Conservation (phyloP, 352 stramenopile species). For the Thalassiosira ordinaria region DNA sequence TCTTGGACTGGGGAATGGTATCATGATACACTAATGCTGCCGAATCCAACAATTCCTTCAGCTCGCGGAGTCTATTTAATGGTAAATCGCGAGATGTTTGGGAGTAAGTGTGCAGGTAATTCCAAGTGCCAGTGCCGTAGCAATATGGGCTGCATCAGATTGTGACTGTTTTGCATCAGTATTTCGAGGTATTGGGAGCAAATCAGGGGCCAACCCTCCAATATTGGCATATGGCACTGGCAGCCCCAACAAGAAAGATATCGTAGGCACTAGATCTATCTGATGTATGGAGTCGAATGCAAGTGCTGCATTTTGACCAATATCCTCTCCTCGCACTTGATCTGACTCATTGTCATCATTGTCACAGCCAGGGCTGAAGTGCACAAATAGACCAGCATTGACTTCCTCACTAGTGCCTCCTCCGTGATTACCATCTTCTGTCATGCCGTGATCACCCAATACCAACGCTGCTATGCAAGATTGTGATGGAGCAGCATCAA, state of each 20-base stretch:
- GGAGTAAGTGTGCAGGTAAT: constrained; percentile 81
- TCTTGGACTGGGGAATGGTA: constrained; percentile 49
- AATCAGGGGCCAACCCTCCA: constrained; percentile 91
- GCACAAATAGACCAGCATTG: constrained; percentile 93
- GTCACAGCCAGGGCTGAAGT: constrained; percentile 84
- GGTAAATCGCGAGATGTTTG: constrained; percentile 71
- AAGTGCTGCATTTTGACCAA: constrained; percentile 13
- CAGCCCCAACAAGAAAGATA: constrained; percentile 92
- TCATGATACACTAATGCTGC: constrained; percentile 60
- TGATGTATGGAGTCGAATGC: constrained; percentile 85
- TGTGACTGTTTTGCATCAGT: constrained; percentile 70
- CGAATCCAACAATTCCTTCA: constrained; percentile 69
- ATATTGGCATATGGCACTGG: constrained; percentile 97
- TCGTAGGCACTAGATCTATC: constrained; percentile 96
- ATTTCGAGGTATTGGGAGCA: constrained; percentile 83
- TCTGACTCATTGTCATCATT: background rate
- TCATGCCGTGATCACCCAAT: constrained; percentile 99
- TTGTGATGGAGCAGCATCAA: constrained; percentile 54
- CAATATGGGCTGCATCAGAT: constrained; percentile 76
- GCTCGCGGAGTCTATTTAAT: constrained; percentile 53
- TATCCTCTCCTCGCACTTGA: constrained; percentile 45
- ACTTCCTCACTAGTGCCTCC: constrained; percentile 95
- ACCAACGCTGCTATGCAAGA: constrained; percentile 90
- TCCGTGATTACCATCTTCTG: constrained; percentile 97
- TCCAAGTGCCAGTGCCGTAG: constrained; percentile 77